A percentile compares a stretch with the other conserved stretches of the same genome.
Conservation (phyloP, 108 stramenopile species). For the Skeletonema menzelii region DNA sequence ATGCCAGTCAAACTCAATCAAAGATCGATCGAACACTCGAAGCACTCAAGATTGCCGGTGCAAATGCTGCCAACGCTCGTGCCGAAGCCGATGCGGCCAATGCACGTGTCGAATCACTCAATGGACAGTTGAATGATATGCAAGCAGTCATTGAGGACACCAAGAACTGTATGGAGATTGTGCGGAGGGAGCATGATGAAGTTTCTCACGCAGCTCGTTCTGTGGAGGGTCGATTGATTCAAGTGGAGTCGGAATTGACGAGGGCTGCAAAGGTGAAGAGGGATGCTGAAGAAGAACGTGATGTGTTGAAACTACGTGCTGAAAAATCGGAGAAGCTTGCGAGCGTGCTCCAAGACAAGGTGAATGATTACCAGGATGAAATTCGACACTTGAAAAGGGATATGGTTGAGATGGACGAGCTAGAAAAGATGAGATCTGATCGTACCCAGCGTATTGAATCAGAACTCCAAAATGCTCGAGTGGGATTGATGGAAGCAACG, state of each 20-base stretch:
- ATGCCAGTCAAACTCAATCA: conserved; percentile 31
- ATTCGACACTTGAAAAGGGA: conserved; percentile 34
- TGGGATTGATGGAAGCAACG: conserved; percentile 50
- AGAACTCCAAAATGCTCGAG: conserved; percentile 52
- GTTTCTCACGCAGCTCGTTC: conserved; percentile 41
- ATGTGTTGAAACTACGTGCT: conserved; percentile 25
- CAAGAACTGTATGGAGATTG: conserved; percentile 45
- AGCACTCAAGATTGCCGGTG: conserved; percentile 59
- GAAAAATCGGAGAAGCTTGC: conserved; percentile 28
- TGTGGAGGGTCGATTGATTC: conserved; percentile 51
- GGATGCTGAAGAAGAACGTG: conserved; percentile 39
- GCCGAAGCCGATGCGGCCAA: conserved; percentile 77
- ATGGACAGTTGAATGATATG: conserved; percentile 49
- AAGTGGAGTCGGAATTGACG: conserved; percentile 53
- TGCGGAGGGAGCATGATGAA: conserved; percentile 60
- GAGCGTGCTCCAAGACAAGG: conserved; percentile 27
- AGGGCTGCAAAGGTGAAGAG: conserved; percentile 41
- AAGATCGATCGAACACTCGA: conserved; percentile 60
- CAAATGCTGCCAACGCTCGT: conserved; percentile 59
- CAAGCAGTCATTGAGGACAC: conserved; percentile 60
- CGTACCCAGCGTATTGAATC: conserved; percentile 46
- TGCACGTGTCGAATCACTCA: conserved; percentile 52
- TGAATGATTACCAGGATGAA: conserved; percentile 40
- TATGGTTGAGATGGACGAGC: conserved; percentile 50
- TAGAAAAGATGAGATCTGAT: conserved; percentile 51